A percentile compares a stretch with the other conserved stretches of the same genome.
Evolutionary conservation across 2,329 filamentous ascomycete species (phyloP).

Genomic region (Passalora sequoiae): DNA sequence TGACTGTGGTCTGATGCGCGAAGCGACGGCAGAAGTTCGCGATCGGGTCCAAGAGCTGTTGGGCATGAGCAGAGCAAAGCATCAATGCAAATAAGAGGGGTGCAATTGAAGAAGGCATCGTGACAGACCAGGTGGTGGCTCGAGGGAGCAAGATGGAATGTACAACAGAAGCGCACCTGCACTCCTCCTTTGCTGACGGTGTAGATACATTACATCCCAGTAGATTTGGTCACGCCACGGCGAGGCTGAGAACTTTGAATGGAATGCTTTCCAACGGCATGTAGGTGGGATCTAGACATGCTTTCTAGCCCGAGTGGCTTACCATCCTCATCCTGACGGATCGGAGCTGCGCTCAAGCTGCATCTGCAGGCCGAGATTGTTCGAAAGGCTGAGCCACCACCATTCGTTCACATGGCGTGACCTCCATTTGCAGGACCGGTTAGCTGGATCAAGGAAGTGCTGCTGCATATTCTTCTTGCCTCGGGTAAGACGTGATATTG

Average conservation of each 20-base stretch:
- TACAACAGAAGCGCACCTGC: background rate
- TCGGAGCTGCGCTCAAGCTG: too few relatives aligned
- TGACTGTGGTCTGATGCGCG: constrained; percentile 57
- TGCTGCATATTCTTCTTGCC: too few relatives aligned
- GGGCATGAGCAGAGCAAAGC: background rate
- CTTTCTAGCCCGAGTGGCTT: background rate
- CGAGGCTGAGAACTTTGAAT: background rate
- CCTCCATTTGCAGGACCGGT: too few relatives aligned
- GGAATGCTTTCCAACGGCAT: background rate
- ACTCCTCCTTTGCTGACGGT: background rate
- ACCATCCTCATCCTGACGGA: background rate
- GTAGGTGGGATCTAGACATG: background rate
- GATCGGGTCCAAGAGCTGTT: constrained; percentile 45
- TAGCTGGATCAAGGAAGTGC: too few relatives aligned
- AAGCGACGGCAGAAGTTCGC: constrained; percentile 46
- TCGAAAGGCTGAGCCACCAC: too few relatives aligned
- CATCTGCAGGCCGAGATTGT: too few relatives aligned
- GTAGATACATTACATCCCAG: background rate
- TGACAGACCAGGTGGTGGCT: too few relatives aligned
- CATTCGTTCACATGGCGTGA: too few relatives aligned
- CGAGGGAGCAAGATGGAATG: background rate
- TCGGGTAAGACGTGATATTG: too few relatives aligned
- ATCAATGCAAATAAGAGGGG: too few relatives aligned
- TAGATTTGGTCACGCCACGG: too few relatives aligned
- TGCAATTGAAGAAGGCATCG: too few relatives aligned